Evolutionary conservation across 495 filamentous ascomycete genomes (phyloP).

Genomic region (Penicillium silybi): DNA sequence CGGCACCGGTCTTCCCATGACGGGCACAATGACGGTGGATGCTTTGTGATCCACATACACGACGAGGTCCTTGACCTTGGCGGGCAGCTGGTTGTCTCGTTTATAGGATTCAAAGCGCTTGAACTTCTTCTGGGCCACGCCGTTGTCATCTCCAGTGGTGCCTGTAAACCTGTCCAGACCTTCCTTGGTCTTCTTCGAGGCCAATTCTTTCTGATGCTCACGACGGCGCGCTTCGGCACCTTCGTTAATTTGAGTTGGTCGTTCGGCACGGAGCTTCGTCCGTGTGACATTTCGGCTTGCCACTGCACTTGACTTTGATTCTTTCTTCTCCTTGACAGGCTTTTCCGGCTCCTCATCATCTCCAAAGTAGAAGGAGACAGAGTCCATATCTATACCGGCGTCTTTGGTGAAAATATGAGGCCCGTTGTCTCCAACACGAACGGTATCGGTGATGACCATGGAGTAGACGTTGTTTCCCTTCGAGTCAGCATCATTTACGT

Average conservation of each 20-base stretch:
- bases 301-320: slow-evolving; percentile 74
- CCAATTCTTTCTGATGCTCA: slow-evolving; percentile 90
- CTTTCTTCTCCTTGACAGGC: slow-evolving; percentile 68
- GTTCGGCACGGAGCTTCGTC: slow-evolving; percentile 87
- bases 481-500: slow-evolving; percentile 75
- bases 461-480: slow-evolving; percentile 86
- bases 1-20: slow-evolving; percentile 96
- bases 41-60: slow-evolving; percentile 90
- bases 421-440: slow-evolving; percentile 75
- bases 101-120: slow-evolving; percentile 99
- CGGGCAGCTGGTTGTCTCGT: slow-evolving; percentile 89
- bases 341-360: slow-evolving; percentile 72
- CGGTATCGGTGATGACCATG: slow-evolving; percentile 85
- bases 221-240: slow-evolving; percentile 83
- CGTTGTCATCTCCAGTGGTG: slow-evolving; percentile 78
- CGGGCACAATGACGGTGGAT: slow-evolving; percentile 83
- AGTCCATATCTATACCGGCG: slow-evolving; percentile 83
- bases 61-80: slow-evolving; percentile 73
- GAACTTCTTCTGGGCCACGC: slow-evolving; percentile 91
- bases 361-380: slow-evolving; percentile 95
- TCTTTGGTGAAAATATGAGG: slow-evolving; percentile 86
- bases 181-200: slow-evolving; percentile 80
- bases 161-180: slow-evolving; percentile 77
- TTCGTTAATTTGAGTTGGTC: slow-evolving; percentile 79
- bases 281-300: slow-evolving; percentile 90